Percentiles rank a stretch among this genome's conserved stretches.
phyloP scores from a whole-genome alignment of 2,329 filamentous ascomycete genomes.

The Fusarium graminum region DNA sequence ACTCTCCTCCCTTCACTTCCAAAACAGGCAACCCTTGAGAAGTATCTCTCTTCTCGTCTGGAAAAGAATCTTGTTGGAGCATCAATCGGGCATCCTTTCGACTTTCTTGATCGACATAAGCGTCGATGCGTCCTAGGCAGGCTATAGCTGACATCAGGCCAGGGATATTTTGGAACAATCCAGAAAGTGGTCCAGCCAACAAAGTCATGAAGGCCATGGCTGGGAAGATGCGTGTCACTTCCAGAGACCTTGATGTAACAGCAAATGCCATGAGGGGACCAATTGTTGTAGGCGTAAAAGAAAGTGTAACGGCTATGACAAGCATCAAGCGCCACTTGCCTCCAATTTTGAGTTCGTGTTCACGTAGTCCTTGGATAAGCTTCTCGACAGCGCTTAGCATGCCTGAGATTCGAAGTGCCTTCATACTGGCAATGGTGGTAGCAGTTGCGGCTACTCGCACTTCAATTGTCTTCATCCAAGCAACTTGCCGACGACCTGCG shows the following conservation, averaged over 20 bases:
- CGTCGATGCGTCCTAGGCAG: constrained; percentile 13
- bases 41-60: neutral
- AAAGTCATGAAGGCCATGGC: constrained; percentile 50
- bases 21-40: neutral
- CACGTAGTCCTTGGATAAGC: constrained; percentile 43
- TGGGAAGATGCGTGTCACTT: constrained; percentile 49
- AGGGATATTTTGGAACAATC: constrained; percentile 52
- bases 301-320: constrained; percentile 47
- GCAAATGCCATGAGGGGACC: constrained; percentile 54
- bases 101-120: neutral
- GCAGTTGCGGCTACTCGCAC: constrained; percentile 46
- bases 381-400: constrained; percentile 47
- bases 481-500: constrained; percentile 44
- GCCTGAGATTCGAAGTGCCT: constrained; percentile 50
- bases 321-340: constrained; percentile 45
- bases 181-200: constrained; percentile 45
- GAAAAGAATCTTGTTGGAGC: neutral
- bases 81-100: neutral
- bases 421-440: constrained; percentile 47
- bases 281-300: constrained; percentile 51
- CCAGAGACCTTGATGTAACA: constrained; percentile 41
- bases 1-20: neutral
- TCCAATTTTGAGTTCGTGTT: constrained; percentile 45
- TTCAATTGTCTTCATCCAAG: constrained; percentile 52
- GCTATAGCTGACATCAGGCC: constrained; percentile 6